Evolutionary conservation across 768 basidiomycete genomes (phyloP), one percentile per base, ranked within the genome.

Genomic region (Pleurotus cornucopiae): DNA sequence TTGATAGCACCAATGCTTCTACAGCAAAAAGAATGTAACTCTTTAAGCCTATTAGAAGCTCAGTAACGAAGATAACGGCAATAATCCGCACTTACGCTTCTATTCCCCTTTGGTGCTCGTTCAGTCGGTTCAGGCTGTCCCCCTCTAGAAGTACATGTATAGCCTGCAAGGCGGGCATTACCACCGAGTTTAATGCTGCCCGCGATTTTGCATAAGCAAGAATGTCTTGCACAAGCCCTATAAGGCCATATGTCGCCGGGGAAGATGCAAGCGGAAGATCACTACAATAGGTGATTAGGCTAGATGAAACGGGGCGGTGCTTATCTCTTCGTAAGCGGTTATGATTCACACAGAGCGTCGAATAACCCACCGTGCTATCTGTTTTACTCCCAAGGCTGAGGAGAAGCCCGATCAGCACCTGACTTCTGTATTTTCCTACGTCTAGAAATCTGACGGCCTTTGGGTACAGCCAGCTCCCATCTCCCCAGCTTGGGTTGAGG

Each of bases 351-450:
- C 61, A 37, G 16, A 56, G 40, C 6, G 41, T 46, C 53, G 18
- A 9, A 20, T 54, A 41, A 38, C 89, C 71, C 65, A 96, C 95
- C 4, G 86, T 91, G 64, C 87, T 89, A 58, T 90, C 85, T 6
- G 92, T 92, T 70, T 84, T 88, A 67, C 89, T 91, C 37, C 87
- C 89, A 38, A 93, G 75, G 64, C 91, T 94, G 54, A 90, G 74
- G 11, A 94, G 77, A 5, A 96, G 66, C 11, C 93, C 93, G 7
- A 75, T 72, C 44, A 96, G 74, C 49, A 96, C 65, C 23, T 76
- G 66, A 54, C 70, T 70, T 41, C 90, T 80, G 67, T 89, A 94
- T 47, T 75, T 72, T 37, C 73, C 68, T 49, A 91, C 75, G 54
- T 81, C 78, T 37, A 93, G 75, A 20, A 92, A 72, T 48, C 73